phyloP scores from a whole-genome alignment of 257 asterid species.

The Ophiorrhiza pumila region DNA sequence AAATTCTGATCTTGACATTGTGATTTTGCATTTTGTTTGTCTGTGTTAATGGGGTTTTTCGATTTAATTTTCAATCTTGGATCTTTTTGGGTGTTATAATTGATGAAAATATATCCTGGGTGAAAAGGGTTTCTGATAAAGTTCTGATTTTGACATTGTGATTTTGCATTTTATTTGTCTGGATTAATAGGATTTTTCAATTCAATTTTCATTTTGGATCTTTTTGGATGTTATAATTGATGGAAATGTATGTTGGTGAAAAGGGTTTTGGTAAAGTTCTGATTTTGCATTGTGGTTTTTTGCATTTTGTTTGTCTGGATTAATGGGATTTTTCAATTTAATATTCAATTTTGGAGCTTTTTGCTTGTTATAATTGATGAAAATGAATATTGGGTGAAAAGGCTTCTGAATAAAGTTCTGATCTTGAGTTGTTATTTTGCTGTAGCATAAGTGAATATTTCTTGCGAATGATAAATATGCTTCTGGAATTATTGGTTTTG shows the following conservation, averaged over 20 bases:
- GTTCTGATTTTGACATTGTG: background rate
- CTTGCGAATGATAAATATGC: background rate
- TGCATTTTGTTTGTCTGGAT: background rate
- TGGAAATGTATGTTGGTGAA: background rate
- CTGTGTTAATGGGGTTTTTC: background rate
- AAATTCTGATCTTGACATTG: background rate
- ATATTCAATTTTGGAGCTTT: background rate
- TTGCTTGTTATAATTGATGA: background rate
- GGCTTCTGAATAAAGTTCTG: background rate
- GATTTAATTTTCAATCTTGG: background rate
- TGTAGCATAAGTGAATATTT: background rate
- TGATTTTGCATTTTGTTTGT: background rate
- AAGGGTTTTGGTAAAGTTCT: background rate
- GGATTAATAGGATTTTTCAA: background rate
- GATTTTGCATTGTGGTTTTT: too few relatives aligned
- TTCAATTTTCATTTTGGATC: background rate
- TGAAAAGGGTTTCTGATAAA: background rate
- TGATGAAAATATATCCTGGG: background rate
- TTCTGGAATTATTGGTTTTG: background rate
- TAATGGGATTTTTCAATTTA: background rate
- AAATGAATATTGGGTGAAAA: background rate
- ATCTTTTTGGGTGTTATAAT: background rate
- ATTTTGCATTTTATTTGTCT: background rate
- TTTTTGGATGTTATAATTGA: background rate
- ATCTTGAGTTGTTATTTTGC: background rate